Conservation (phyloP, 805 yeast genomes). For the Brettanomyces bruxellensis region DNA sequence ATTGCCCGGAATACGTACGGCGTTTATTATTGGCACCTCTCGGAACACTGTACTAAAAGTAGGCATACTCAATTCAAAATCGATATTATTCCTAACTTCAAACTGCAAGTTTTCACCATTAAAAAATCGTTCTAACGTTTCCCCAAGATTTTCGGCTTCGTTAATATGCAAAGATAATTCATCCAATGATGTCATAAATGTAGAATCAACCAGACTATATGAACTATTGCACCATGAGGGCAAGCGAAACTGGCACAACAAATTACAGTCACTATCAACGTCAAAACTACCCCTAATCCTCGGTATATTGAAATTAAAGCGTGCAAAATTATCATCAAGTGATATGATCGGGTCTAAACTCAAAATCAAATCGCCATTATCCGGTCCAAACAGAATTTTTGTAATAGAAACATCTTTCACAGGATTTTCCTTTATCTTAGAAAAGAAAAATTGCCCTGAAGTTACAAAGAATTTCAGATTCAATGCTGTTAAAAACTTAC, state of each 20-base stretch:
- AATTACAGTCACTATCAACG: neutral
- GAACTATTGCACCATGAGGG: neutral
- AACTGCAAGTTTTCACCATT: neutral
- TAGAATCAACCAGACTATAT: neutral
- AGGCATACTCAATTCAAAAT: neutral
- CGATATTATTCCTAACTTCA: neutral
- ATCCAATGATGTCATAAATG: neutral
- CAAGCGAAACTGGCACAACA: neutral
- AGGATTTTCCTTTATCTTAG: neutral
- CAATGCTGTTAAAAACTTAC: neutral
- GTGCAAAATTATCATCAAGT: neutral
- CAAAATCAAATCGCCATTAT: neutral
- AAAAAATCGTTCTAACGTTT: neutral
- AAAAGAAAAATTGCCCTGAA: neutral
- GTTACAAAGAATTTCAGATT: neutral
- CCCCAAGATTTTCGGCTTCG: neutral
- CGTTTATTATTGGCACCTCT: constrained; percentile 2
- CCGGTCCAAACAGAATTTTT: neutral
- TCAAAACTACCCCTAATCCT: neutral
- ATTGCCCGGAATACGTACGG: too few species aligned
- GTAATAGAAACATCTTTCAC: neutral
- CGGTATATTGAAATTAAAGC: neutral
- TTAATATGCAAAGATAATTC: neutral
- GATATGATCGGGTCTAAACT: neutral
- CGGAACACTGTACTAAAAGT: constrained; percentile 1